Percentiles rank a stretch among this genome's conserved stretches.
Evolutionary conservation across 2,329 filamentous ascomycete genomes (phyloP).

Genomic region (Chaetomiaceae sp.): DNA sequence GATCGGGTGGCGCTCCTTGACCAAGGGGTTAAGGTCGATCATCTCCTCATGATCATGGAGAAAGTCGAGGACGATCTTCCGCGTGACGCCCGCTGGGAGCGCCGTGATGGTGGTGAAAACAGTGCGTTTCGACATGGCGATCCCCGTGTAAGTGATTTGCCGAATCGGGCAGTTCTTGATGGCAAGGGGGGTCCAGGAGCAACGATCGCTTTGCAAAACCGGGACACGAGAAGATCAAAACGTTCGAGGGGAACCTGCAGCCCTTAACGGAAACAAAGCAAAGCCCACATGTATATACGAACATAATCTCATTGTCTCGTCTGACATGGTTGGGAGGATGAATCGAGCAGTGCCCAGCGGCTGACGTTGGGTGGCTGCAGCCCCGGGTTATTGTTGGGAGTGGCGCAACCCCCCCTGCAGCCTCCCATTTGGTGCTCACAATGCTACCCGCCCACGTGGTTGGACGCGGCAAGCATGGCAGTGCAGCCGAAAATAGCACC

Average conservation of each 20-base stretch:
- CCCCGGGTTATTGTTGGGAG: constrained; percentile 1
- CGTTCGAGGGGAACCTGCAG: background rate
- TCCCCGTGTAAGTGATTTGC: constrained; percentile 1
- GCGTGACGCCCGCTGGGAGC: constrained; percentile 62
- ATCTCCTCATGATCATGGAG: constrained; percentile 76
- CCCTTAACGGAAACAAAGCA: background rate
- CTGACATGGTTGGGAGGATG: background rate
- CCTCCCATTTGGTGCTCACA: background rate
- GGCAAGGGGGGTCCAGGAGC: background rate
- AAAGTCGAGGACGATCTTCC: constrained; percentile 66
- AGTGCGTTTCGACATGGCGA: constrained; percentile 61
- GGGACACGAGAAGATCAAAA: background rate
- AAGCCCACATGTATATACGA: constrained; percentile 4
- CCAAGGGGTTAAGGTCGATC: constrained; percentile 83
- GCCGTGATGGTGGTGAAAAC: constrained; percentile 76
- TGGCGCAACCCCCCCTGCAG: constrained; percentile 7
- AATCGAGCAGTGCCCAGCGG: background rate
- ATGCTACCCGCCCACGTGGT: constrained; percentile 14
- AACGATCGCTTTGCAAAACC: background rate
- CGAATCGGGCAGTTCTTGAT: background rate
- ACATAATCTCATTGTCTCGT: constrained; percentile 1
- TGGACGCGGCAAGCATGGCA: background rate
- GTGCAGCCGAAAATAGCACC: constrained; percentile 14
- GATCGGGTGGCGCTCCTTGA: constrained; percentile 66
- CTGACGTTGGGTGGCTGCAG: background rate